These are phyloP conservation scores for Pythium rishiriense DNA, from an alignment of 352 stramenopile species.

Conservation along the genomic window DNA sequence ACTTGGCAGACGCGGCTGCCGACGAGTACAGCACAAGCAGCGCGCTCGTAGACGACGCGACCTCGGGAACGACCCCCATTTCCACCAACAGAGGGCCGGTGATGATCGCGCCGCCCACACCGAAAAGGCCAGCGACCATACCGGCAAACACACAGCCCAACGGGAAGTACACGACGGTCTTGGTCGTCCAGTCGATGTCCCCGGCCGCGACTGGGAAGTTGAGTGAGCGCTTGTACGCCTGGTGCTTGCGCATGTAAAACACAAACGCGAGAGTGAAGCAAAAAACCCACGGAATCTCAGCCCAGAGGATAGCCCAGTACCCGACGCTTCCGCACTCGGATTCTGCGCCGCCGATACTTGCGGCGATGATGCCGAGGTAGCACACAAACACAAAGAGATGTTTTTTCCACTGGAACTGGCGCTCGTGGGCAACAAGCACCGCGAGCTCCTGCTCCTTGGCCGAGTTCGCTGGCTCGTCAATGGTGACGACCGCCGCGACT, in stretches of 20 bases:
- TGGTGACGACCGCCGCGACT: background rate
- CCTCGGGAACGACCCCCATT: constrained; percentile 50
- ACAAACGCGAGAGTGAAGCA: constrained; percentile 38
- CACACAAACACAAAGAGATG: constrained; percentile 17
- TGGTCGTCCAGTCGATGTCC: constrained; percentile 45
- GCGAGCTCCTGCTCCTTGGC: background rate
- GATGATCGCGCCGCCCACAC: constrained; percentile 55
- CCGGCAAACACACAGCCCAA: constrained; percentile 37
- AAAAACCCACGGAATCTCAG: constrained; percentile 50
- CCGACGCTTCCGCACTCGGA: constrained; percentile 35
- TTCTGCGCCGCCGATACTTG: constrained; percentile 22
- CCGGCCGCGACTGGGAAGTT: constrained; percentile 40
- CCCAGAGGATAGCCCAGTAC: constrained; percentile 48
- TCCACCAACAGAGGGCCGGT: constrained; percentile 60
- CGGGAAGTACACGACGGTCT: constrained; percentile 44
- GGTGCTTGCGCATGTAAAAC: constrained; percentile 33
- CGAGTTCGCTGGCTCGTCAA: background rate
- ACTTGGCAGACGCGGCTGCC: constrained; percentile 45
- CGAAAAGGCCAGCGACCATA: constrained; percentile 50
- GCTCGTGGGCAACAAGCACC: background rate
- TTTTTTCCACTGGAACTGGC: constrained; percentile 14
- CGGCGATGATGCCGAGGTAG: constrained; percentile 22
- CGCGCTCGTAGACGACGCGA: constrained; percentile 44
- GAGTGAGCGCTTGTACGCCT: constrained; percentile 41
- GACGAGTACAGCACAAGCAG: constrained; percentile 59